Evolutionary conservation across 2,329 filamentous ascomycete species (phyloP).

Genomic region (Biscogniauxia marginata): DNA sequence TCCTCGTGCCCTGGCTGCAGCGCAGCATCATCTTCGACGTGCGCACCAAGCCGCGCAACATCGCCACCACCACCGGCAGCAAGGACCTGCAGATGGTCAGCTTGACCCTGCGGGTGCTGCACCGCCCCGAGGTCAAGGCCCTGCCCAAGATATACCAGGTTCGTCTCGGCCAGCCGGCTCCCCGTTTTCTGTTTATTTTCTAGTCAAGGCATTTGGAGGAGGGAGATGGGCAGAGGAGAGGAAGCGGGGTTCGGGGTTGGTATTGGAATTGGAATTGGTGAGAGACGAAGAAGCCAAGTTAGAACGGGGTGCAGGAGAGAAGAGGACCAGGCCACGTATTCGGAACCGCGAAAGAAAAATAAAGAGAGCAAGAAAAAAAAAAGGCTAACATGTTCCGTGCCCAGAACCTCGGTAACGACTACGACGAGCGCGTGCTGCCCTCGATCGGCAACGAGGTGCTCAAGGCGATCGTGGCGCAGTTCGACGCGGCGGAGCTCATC

Average conservation of each 20-base stretch:
- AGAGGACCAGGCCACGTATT: no score
- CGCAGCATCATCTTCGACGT: slow-evolving; percentile 95
- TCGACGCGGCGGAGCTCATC: slow-evolving; percentile 97
- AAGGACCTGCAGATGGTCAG: slow-evolving; percentile 99
- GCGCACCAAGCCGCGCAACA: slow-evolving; percentile 94
- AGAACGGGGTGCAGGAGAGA: no score
- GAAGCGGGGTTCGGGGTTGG: no score
- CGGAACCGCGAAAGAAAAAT: not conserved
- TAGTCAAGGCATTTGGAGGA: no score
- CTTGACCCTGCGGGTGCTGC: slow-evolving; percentile 91
- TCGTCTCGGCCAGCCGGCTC: no score
- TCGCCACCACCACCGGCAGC: slow-evolving; percentile 93
- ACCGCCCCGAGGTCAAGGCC: slow-evolving; percentile 87
- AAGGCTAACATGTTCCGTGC: slow-evolving; percentile 1
- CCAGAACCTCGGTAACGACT: slow-evolving; percentile 94
- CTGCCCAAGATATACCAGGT: slow-evolving; percentile 99
- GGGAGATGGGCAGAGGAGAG: no score
- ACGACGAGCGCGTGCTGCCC: slow-evolving; percentile 96
- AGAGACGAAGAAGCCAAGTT: no score
- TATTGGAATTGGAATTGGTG: no score
- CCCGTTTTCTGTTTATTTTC: no score
- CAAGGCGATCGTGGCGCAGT: slow-evolving; percentile 97
- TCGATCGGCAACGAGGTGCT: slow-evolving; percentile 99
- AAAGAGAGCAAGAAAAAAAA: not conserved
- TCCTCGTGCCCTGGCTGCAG: slow-evolving; percentile 94